These are phyloP conservation scores for Geum urbanum DNA, from an alignment of 306 rosid species.

Conservation along the genomic window DNA sequence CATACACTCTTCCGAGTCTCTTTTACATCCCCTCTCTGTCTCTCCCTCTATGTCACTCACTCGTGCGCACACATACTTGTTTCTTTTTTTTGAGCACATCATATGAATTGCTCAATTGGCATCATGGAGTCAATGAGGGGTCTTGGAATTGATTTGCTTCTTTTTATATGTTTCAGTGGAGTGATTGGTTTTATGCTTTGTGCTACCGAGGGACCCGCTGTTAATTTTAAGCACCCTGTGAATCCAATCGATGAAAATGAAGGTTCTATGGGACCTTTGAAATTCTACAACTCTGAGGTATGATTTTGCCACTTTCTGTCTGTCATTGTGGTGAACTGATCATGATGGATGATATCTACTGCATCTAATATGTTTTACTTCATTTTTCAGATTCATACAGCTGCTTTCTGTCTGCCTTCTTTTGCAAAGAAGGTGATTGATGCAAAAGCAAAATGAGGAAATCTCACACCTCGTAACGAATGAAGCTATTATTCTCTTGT, in stretches of 20 bases:
- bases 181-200: slow-evolving; percentile 99
- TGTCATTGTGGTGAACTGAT: background rate
- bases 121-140: background rate
- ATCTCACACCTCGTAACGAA: slow-evolving; percentile 18
- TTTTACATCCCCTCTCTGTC: background rate
- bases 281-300: slow-evolving; percentile 93
- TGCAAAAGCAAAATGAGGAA: slow-evolving; percentile 45
- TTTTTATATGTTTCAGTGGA: slow-evolving; percentile 55
- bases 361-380: slow-evolving; percentile 7
- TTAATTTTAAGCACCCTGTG: slow-evolving; percentile 90
- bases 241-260: slow-evolving; percentile 61
- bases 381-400: slow-evolving; percentile 68
- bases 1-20: slow-evolving; percentile 16
- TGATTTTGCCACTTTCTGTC: slow-evolving; percentile 10
- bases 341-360: background rate
- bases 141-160: background rate
- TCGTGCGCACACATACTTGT: background rate
- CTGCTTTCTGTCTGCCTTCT: slow-evolving; percentile 94
- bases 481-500: slow-evolving; percentile 14
- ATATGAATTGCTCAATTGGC: background rate
- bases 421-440: slow-evolving; percentile 85
- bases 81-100: background rate
- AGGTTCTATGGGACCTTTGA: slow-evolving; percentile 48
- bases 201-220: slow-evolving; percentile 90
- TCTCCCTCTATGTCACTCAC: background rate